Conservation (phyloP, 768 basidiomycete genomes). For the Pisolithus orientalis region DNA sequence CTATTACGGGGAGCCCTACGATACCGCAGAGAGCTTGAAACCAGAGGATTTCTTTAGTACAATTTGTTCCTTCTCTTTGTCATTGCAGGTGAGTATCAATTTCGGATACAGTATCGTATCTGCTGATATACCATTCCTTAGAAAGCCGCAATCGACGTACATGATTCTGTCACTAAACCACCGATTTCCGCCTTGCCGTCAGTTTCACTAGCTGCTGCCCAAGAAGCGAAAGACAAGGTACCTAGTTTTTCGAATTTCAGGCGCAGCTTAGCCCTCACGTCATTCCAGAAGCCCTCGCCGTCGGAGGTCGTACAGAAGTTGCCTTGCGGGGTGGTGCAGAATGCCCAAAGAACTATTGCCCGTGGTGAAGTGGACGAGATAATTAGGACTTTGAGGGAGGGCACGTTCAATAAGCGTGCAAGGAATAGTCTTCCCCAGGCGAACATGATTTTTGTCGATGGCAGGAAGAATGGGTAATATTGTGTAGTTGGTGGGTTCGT, state of each 20-base stretch:
- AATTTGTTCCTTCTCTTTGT: constrained; percentile 68
- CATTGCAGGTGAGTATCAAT: constrained; percentile 48
- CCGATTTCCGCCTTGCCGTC: not conserved
- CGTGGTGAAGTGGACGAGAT: constrained; percentile 78
- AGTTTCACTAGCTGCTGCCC: not conserved
- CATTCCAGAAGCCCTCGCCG: not conserved
- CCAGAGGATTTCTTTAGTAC: constrained; percentile 80
- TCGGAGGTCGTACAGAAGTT: not conserved
- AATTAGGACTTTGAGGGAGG: constrained; percentile 70
- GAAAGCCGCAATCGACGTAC: constrained; percentile 69
- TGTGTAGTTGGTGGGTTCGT: no score
- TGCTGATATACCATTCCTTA: constrained; percentile 18
- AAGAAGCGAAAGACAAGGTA: not conserved
- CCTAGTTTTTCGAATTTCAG: not conserved
- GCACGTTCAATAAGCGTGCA: constrained; percentile 19
- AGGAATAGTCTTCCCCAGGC: not conserved
- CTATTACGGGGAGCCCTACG: constrained; percentile 77
- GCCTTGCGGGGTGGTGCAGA: not conserved
- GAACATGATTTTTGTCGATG: constrained; percentile 7
- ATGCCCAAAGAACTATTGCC: constrained; percentile 37
- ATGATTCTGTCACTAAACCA: constrained; percentile 30
- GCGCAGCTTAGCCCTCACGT: not conserved
- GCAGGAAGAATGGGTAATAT: not conserved
- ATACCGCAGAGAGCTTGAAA: constrained; percentile 56
- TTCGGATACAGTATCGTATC: not conserved